Base-by-base conservation (phyloP, 257 asterid genomes). In the Gynochthodes officinalis region DNA sequence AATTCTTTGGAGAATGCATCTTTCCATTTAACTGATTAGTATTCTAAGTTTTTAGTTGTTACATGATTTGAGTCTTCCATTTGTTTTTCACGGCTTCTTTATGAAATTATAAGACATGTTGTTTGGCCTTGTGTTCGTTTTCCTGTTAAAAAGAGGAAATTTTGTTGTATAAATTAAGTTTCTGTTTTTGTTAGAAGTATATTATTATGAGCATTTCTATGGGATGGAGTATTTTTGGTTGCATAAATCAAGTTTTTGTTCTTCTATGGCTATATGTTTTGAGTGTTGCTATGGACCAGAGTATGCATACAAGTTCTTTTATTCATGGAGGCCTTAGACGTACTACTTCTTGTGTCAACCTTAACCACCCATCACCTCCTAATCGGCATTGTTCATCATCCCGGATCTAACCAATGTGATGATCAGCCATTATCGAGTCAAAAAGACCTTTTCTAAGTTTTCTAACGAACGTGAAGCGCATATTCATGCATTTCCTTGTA, bases 351-450 rank as follows among this genome's bases (percentile, higher is more conserved):
- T 73, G 84, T 77, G 65, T 70, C 19, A 81, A 76, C 73, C 75
- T 77, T 57, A 72, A 61, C 39, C 67, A 62, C n/a, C 73, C 58
- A 75, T 82, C 74, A 61, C 78, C 65, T 76, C 79, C 58, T 84
- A 4, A 73, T 70, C 86, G 88, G 75, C 82, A 81, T 88, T 85
- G 87, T 89, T 76, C 87, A 78, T 70, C 89, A 82, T 76, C 89
- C 88, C 30, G 78, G 84, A 65, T 66, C 89, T 12, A 83, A 14
- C 30, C 28, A 23, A 23, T 53, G 30, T 53, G 6, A 8, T 53
- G 13, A 53, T 23, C 60, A 21, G 21, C 14, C 30, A 53, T 14
- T 50, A 1, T 53, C 7, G 2, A 53, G 19, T 23, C 14, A 5
- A 14, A 53, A 53, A 23, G 28, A 53, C 8, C 57, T 53, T 53